These are phyloP conservation scores for Cubamyces lactineus DNA, from an alignment of 768 basidiomycete genomes.

Conservation along the genomic window DNA sequence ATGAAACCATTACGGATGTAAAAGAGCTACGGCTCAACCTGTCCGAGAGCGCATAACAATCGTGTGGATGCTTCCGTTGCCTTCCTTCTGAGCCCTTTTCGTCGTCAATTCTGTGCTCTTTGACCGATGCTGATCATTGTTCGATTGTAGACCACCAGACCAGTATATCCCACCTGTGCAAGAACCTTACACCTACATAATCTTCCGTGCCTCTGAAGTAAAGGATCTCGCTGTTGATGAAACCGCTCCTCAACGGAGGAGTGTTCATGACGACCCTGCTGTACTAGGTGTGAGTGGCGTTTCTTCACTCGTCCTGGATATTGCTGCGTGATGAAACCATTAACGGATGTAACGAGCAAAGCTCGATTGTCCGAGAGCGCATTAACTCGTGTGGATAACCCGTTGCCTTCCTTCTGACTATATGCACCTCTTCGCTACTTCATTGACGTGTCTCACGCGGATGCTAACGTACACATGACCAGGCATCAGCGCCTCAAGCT, in stretches of 20 bases:
- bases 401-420: constrained; percentile 66
- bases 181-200: constrained; percentile 87
- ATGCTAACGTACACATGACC: constrained; percentile 13
- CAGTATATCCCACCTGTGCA: constrained; percentile 85
- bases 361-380: constrained; percentile 48
- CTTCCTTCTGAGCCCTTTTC: constrained; percentile 56
- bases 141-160: constrained; percentile 55
- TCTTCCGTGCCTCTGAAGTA: constrained; percentile 89
- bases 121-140: constrained; percentile 32
- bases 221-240: constrained; percentile 89
- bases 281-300: constrained; percentile 69
- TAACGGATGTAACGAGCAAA: constrained; percentile 49
- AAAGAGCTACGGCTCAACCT: constrained; percentile 38
- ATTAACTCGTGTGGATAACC: constrained; percentile 54
- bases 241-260: constrained; percentile 51
- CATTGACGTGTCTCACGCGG: constrained; percentile 10
- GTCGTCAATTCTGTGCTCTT: not conserved
- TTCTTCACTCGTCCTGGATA: constrained; percentile 12
- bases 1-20: constrained; percentile 48
- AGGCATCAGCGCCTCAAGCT: constrained; percentile 54
- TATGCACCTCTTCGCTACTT: constrained; percentile 8
- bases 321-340: constrained; percentile 44
- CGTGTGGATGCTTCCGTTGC: constrained; percentile 67
- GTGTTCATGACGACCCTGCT: constrained; percentile 83
- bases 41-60: constrained; percentile 48